Conservation (phyloP, 495 filamentous ascomycete species). For the Achaetomiella virescens region DNA sequence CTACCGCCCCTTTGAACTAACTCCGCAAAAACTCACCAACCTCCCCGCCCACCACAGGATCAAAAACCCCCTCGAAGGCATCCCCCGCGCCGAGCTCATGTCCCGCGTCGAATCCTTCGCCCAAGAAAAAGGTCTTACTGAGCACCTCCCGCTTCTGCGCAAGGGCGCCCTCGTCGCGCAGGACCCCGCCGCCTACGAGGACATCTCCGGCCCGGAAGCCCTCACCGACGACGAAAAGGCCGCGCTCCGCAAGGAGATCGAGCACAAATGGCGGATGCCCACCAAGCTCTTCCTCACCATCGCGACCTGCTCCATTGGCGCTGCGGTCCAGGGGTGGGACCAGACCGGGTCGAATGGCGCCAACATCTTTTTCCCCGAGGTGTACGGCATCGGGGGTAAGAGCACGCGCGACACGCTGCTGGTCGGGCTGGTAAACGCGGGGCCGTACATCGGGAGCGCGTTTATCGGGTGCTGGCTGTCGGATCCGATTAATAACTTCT, state of each 20-base stretch:
- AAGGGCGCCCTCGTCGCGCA: slow-evolving; percentile 64
- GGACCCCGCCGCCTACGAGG: slow-evolving; percentile 48
- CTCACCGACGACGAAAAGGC: slow-evolving; percentile 50
- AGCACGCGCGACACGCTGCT: slow-evolving; percentile 45
- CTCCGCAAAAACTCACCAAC: background rate
- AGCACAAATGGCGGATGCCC: slow-evolving; percentile 62
- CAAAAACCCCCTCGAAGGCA: slow-evolving; percentile 52
- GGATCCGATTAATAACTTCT: slow-evolving; percentile 59
- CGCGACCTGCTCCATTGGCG: slow-evolving; percentile 63
- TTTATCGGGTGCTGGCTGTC: slow-evolving; percentile 61
- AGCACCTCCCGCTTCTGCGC: slow-evolving; percentile 45
- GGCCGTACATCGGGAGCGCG: slow-evolving; percentile 45
- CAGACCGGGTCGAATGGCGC: slow-evolving; percentile 72
- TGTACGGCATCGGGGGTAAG: slow-evolving; percentile 39
- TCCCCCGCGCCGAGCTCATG: slow-evolving; percentile 48
- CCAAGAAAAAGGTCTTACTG: slow-evolving; percentile 42
- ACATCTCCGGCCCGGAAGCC: slow-evolving; percentile 42
- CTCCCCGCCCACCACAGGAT: slow-evolving; percentile 14
- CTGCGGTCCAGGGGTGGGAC: slow-evolving; percentile 69
- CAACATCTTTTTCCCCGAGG: slow-evolving; percentile 57
- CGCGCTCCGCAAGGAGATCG: slow-evolving; percentile 49
- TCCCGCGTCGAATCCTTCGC: slow-evolving; percentile 51
- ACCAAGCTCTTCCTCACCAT: slow-evolving; percentile 57
- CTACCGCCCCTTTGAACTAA: background rate
- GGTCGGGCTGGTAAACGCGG: slow-evolving; percentile 47